Evolutionary conservation across 129 eudicot genomes (phyloP).

Genomic region (Flaveria brownii): DNA sequence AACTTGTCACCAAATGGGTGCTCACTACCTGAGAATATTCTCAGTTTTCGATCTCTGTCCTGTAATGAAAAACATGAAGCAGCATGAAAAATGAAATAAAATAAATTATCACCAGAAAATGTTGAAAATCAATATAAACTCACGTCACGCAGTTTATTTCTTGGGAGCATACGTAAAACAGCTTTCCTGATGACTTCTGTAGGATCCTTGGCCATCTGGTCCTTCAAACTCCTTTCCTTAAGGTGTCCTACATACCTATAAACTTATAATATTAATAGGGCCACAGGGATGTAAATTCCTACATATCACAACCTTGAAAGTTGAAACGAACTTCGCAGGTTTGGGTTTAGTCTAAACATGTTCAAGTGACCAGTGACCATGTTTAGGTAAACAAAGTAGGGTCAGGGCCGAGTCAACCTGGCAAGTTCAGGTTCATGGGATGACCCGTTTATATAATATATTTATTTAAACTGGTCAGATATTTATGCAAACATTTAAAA

Average conservation of each 20-base stretch:
- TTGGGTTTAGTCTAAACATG: background rate
- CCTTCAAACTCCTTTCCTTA: slow-evolving; percentile 88
- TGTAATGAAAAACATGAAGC: slow-evolving; percentile 21
- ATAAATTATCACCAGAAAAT: background rate
- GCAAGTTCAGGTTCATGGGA: no score
- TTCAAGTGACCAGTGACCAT: background rate
- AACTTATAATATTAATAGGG: background rate
- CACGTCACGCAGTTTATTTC: slow-evolving; percentile 93
- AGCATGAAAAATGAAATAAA: background rate
- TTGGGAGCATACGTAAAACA: slow-evolving; percentile 89
- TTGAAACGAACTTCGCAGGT: background rate
- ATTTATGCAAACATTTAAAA: background rate
- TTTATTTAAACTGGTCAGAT: background rate
- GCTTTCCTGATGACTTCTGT: slow-evolving; percentile 99
- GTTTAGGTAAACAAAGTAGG: background rate
- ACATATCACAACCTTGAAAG: background rate
- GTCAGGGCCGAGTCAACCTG: background rate
- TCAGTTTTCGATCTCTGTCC: slow-evolving; percentile 89
- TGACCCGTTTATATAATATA: background rate
- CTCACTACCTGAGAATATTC: slow-evolving; percentile 75
- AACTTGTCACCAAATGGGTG: slow-evolving; percentile 88
- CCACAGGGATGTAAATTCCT: no score
- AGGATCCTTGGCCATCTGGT: slow-evolving; percentile 90
- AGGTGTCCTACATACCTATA: slow-evolving; percentile 83
- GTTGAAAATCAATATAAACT: slow-evolving; percentile 30